phyloP scores from a whole-genome alignment of 441 rosid genomes.

The Jatropha podagrica region DNA sequence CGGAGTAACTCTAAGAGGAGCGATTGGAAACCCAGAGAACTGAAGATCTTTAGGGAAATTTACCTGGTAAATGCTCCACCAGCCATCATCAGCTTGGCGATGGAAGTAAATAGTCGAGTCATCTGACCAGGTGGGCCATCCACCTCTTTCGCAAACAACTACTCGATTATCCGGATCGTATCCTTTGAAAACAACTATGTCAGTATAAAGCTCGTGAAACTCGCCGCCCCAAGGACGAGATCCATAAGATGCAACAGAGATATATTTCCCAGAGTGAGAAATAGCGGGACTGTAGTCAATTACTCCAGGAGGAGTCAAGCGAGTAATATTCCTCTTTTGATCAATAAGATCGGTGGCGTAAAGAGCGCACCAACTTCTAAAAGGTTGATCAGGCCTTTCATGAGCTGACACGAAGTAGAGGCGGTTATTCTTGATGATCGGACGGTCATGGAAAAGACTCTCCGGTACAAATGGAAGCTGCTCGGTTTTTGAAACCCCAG shows the following conservation, averaged over 20 bases:
- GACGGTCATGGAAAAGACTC: conserved; percentile 80
- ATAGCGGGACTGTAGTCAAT: conserved; percentile 74
- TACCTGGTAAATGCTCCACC: conserved; percentile 78
- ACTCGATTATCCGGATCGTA: conserved; percentile 51
- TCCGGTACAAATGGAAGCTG: conserved; percentile 41
- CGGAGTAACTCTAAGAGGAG: conserved; percentile 64
- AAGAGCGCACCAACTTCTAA: conserved; percentile 70
- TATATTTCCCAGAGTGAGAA: conserved; percentile 48
- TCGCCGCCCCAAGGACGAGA: conserved; percentile 75
- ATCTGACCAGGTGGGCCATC: conserved; percentile 84
- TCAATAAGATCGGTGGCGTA: conserved; percentile 35
- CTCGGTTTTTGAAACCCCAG: conserved; percentile 35
- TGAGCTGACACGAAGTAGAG: conserved; percentile 78
- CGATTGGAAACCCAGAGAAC: conserved; percentile 29
- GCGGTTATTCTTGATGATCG: conserved; percentile 38
- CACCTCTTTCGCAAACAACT: conserved; percentile 54
- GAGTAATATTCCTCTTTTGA: conserved; percentile 18
- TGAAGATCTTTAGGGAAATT: conserved; percentile 34
- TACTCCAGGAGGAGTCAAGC: conserved; percentile 54
- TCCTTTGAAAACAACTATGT: conserved; percentile 51
- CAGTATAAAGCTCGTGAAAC: conserved; percentile 64
- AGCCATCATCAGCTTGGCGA: conserved; percentile 71
- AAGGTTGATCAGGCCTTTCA: conserved; percentile 50
- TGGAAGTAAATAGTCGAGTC: conserved; percentile 72
- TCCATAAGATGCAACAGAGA: conserved; percentile 74